Evolutionary conservation across 2,329 filamentous ascomycete species (phyloP), one percentile per base, ranked within the genome.

Genomic region (Aspergillus tubingensis): DNA sequence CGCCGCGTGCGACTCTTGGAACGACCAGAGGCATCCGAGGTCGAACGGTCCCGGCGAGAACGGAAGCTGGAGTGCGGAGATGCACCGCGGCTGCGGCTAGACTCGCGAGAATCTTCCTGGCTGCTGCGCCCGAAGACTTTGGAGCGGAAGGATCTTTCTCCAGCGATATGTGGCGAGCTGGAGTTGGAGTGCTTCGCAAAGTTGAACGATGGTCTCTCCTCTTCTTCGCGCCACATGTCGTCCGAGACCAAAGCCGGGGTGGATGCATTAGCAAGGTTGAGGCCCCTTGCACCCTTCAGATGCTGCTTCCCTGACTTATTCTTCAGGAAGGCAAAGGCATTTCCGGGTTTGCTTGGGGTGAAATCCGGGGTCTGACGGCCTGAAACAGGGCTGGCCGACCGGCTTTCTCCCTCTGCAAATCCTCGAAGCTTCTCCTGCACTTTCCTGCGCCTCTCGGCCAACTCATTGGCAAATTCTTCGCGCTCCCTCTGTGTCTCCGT

Each of bases 1-100:
- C 81, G 80, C 48, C 80, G 75, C 47, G 77, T 76, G 44, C 82
- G 81, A 68, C 84, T 86, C 63, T 81, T 81, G 7, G 84, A 86
- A 27, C 84, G 81, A 27, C 79, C 80, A 54, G 80, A 81, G 3
- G 80, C 76, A 57, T 82, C 81, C 6, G 85, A 87, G 63, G 79
- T 82, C 5, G 85, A 85, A 53, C 85, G 81, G 62, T 84, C 81
- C 54, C 84, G 77, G 27, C 72, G 75, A 19, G 75, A 75, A 52
- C 72, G 73, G 64, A 73, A 74, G 60, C 71, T 76, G 4, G 80
- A 70, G 54, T 75, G 71, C 19, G 81, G 74, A 5, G 74, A 77
- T 32, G 65, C 64, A 13, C 67, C 71, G 57, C 74, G 74, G 64
- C 75, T 76, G 44, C 68, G 70, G 62, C 70, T 73, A 10, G 72